Evolutionary conservation across 345 rosid species (phyloP), one percentile per base, ranked within the genome.

Genomic region (Arabis alpina): DNA sequence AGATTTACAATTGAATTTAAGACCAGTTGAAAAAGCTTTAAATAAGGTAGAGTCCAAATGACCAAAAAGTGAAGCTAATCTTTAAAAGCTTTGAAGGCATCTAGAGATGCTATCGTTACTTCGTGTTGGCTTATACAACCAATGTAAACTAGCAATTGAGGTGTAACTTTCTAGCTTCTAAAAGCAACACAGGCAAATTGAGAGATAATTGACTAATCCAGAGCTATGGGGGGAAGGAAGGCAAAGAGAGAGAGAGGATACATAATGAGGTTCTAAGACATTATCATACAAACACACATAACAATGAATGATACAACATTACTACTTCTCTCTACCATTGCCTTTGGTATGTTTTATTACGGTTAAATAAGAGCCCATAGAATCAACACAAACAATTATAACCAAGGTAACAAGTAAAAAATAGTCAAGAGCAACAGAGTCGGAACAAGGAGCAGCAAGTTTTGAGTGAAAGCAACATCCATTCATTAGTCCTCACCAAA

Each of bases 401-500:
- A 45, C 25, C 24, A 5, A 25, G 42, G 10, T 9, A 66, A 53
- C 25, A 65, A 16, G 1, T 55, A 54, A 45, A 4, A 64, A 10
- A 36, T 36, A 2, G 40, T 36, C 40, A 36, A 44, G 56, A 55
- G 42, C 43, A 64, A 36, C 24, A 41, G 34, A 23, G 68, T 59
- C 45, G 2, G 27, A 73, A 47, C 40, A 58, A 61, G 48, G 27
- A 73, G 61, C 60, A 41, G 48, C 43, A 27, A 43, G 39, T 34
- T 53, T 54, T 6, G 4, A 71, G 41, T 53, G 10, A 43, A 62
- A 62, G 48, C 42, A 71, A 71, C 68, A 71, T 72, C 64, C 76
- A 72, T 63, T 72, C 63, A 72, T 45, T 44, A 14, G 48, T 63
- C 40, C 54, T 72, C 76, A 63, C 49, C 67, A 60, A 70, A 62